These are phyloP conservation scores for Ustilago curta DNA, from an alignment of 1,284 basidiomycete species.

Conservation along the genomic window DNA sequence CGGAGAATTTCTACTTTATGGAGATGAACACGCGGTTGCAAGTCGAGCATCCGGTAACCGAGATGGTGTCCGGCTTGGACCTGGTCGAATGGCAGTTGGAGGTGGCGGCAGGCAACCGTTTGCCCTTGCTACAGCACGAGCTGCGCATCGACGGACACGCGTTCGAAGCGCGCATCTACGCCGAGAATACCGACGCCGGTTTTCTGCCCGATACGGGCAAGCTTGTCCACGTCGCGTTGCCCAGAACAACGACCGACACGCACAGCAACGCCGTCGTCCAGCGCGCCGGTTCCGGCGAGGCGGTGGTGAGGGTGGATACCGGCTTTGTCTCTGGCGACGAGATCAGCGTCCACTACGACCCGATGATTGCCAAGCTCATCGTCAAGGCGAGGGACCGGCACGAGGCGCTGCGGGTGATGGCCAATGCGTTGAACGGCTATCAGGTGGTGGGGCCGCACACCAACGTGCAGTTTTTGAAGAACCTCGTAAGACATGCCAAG, in stretches of 20 bases:
- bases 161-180: slow-evolving; percentile 96
- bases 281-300: slow-evolving; percentile 71
- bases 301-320: slow-evolving; percentile 84
- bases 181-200: slow-evolving; percentile 76
- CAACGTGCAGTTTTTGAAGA: slow-evolving; percentile 87
- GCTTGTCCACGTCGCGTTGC: slow-evolving; percentile 77
- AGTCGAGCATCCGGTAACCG: slow-evolving; percentile 85
- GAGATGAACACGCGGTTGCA: slow-evolving; percentile 86
- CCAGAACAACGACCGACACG: slow-evolving; percentile 69
- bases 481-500: slow-evolving; percentile 79
- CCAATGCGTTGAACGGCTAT: slow-evolving; percentile 85
- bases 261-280: slow-evolving; percentile 19
- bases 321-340: slow-evolving; percentile 83
- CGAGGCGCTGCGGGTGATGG: slow-evolving; percentile 83
- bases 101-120: slow-evolving; percentile 86
- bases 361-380: slow-evolving; percentile 93
- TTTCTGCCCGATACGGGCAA: slow-evolving; percentile 91
- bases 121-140: slow-evolving; percentile 80
- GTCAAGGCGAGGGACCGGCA: slow-evolving; percentile 87
- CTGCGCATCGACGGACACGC: slow-evolving; percentile 89
- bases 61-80: slow-evolving; percentile 92
- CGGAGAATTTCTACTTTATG: slow-evolving; percentile 60
- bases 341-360: slow-evolving; percentile 80
- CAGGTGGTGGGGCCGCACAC: slow-evolving; percentile 90
- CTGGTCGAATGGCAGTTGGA: slow-evolving; percentile 91